Conservation (phyloP, 176 grass and related monocot genomes). For the Musa schizocarpa region DNA sequence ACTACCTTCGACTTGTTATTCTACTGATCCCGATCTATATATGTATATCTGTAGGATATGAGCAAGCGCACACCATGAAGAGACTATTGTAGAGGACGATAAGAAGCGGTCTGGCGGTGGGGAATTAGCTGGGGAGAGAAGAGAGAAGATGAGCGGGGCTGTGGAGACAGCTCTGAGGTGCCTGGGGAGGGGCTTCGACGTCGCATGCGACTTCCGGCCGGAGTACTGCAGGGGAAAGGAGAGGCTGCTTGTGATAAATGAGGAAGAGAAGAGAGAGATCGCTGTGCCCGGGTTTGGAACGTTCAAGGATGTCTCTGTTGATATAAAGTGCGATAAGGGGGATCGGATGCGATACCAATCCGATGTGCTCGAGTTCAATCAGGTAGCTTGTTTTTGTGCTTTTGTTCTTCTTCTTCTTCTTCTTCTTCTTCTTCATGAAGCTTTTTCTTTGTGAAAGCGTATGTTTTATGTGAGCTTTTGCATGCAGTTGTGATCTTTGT, state of each 20-base stretch:
- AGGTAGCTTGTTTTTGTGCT: conserved; percentile 21
- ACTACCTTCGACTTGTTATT: neutral
- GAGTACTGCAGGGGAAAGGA: conserved; percentile 59
- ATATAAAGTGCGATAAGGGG: conserved; percentile 74
- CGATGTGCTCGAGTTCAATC: conserved; percentile 70
- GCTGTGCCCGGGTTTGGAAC: conserved; percentile 43
- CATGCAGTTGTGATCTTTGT: too few relatives aligned
- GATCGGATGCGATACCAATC: conserved; percentile 54
- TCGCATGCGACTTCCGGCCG: conserved; percentile 48
- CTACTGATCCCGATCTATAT: too few relatives aligned
- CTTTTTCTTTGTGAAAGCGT: too few relatives aligned
- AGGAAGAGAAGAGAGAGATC: conserved; percentile 30
- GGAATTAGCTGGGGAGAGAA: too few relatives aligned
- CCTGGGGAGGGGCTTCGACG: conserved; percentile 73
- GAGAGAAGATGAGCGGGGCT: conserved; percentile 23
- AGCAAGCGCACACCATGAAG: too few relatives aligned
- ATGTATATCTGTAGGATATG: too few relatives aligned
- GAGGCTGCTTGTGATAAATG: conserved; percentile 34
- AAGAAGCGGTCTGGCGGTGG: neutral
- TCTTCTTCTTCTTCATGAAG: neutral
- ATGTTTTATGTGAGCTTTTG: too few relatives aligned
- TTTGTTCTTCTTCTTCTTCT: neutral
- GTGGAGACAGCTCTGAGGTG: conserved; percentile 46
- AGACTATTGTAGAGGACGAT: too few relatives aligned
- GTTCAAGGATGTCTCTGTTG: conserved; percentile 37